Conservation (phyloP, 352 stramenopile species). For the Phytopythium ostracodes region DNA sequence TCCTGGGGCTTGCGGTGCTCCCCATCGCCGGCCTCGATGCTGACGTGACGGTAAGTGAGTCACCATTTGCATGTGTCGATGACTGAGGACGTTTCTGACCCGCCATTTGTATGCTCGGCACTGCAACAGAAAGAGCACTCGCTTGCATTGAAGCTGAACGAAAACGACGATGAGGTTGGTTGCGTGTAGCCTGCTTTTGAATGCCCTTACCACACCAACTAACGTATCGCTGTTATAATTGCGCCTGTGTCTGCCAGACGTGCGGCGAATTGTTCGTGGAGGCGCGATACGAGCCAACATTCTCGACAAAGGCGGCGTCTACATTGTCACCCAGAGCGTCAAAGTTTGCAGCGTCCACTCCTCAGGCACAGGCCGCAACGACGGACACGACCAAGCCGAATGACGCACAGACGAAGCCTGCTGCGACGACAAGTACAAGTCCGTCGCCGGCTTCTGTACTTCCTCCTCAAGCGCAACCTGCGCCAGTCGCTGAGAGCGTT, state of each 20-base stretch:
- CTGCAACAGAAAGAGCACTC: constrained; percentile 25
- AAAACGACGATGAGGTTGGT: constrained; percentile 8
- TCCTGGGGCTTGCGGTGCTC: constrained; percentile 37
- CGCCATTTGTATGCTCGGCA: constrained; percentile 1
- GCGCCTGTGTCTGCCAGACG: too few species aligned
- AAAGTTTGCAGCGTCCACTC: constrained; percentile 6
- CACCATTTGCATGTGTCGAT: not conserved
- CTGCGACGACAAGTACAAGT: not conserved
- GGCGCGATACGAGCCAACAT: constrained; percentile 43
- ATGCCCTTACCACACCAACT: not conserved
- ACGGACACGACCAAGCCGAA: not conserved
- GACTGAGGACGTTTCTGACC: constrained; percentile 10
- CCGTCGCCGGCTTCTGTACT: not conserved
- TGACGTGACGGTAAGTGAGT: constrained; percentile 24
- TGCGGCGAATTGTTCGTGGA: constrained; percentile 38
- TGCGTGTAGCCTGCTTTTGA: too few species aligned
- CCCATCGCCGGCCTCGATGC: constrained; percentile 28
- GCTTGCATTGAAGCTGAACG: constrained; percentile 14
- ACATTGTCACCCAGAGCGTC: constrained; percentile 6
- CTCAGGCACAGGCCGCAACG: constrained; percentile 6
- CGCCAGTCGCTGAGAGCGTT: not conserved
- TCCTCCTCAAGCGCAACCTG: not conserved
- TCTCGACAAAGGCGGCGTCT: constrained; percentile 14
- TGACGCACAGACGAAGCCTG: not conserved
- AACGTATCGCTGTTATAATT: not conserved